A percentile compares a stretch with the other conserved stretches of the same genome.
phyloP scores from a whole-genome alignment of 2,329 filamentous ascomycete species.

The Gaeumannomyces sp. region DNA sequence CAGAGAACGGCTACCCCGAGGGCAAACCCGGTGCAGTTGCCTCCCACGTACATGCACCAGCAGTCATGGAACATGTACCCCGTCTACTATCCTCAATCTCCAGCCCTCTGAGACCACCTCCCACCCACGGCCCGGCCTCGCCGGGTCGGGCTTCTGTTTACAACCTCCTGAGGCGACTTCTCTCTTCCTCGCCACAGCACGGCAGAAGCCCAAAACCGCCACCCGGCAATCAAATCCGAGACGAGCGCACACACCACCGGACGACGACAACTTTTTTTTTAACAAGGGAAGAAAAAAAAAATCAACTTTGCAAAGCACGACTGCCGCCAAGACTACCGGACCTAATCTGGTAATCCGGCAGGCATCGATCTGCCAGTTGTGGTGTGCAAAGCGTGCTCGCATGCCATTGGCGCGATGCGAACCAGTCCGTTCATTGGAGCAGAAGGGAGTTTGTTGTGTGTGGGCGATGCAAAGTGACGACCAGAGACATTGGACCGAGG shows the following conservation, averaged over 20 bases:
- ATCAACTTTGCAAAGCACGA: background rate
- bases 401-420: background rate
- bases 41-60: constrained; percentile 25
- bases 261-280: background rate
- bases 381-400: background rate
- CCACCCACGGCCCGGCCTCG: constrained; percentile 11
- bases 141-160: background rate
- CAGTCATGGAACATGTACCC: constrained; percentile 29
- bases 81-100: constrained; percentile 28
- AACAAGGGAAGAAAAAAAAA: too few species aligned
- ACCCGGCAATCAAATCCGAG: background rate
- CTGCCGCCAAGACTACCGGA: background rate
- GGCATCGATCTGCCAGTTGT: background rate
- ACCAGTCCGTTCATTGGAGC: background rate
- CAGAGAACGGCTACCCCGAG: constrained; percentile 27
- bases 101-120: constrained; percentile 18
- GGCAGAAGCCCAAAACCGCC: background rate
- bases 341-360: background rate
- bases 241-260: background rate
- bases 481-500: background rate
- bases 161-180: background rate
- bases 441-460: background rate
- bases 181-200: background rate
- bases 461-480: background rate
- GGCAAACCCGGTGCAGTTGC: constrained; percentile 26